Base-by-base conservation (phyloP, 2,329 filamentous ascomycete species). In the Verticillium nonalfalfae region DNA sequence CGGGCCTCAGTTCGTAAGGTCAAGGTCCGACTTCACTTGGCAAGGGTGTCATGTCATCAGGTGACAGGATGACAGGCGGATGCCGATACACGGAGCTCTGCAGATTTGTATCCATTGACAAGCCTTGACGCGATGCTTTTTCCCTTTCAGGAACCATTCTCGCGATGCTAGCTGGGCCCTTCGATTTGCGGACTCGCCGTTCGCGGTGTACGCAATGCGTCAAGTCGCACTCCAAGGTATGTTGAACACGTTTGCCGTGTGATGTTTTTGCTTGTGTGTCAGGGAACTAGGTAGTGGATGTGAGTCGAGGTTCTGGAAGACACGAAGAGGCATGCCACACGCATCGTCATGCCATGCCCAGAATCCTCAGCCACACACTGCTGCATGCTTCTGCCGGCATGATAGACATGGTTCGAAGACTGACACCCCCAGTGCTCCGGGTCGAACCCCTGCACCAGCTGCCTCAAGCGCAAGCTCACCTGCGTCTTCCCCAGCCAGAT, bases 221-320 rank as follows among this genome's bases (percentile, higher is more conserved):
- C 3, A 57, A 61, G 31, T 73, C 72, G 58, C 74, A 76, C 61
- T 66, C 75, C 9, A 75, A 75, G 65, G 74, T 72, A 56, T 9
- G 66, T 52, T 26, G n/a, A 21, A n/a, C 6, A 4, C 4, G 4
- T 31, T 31, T 31, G 26, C 26, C 26, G 5, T 31, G 26, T 31
- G 26, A 31, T 31, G 26, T 31, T 31, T 5, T 31, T 31, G 26
- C 26, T 31, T 31, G 26, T 31, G 26, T 31, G 26, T 31, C 26
- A 31, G 26, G 26, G 3, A 4, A 31, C 26, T 31, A 4, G 21
- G 21, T 21, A 21, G 26, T 31, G 26, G 26, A 31, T 31, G 26
- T 4, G 26, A 31, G 26, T 31, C 5, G 26, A 31, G 26, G 26
- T 31, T 31, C 26, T 31, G 26, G 26, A 31, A 31, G 26, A 31